phyloP scores from a whole-genome alignment of 2,329 filamentous ascomycete species.

The Phaeosphaeria sp. region DNA sequence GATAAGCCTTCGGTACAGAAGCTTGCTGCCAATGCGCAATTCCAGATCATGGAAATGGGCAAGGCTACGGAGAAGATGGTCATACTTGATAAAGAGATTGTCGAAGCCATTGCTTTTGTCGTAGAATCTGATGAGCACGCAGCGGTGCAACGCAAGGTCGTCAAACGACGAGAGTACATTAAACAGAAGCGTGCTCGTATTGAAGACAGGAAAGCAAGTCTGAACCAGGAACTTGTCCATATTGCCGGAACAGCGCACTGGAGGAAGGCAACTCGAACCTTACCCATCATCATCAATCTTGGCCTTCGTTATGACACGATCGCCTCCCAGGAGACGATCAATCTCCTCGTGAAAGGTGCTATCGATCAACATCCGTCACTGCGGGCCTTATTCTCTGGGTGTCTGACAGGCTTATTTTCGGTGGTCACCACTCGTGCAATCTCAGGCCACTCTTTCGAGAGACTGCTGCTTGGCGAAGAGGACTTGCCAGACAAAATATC shows the following conservation, averaged over 20 bases:
- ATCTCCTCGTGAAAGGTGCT: constrained; percentile 61
- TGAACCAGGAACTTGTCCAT: constrained; percentile 82
- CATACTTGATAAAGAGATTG: constrained; percentile 73
- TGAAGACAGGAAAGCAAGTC: constrained; percentile 79
- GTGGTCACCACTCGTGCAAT: constrained; percentile 85
- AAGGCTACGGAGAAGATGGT: constrained; percentile 87
- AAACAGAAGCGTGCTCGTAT: constrained; percentile 76
- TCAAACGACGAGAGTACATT: constrained; percentile 75
- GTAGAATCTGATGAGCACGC: constrained; percentile 50
- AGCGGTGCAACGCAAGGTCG: constrained; percentile 67
- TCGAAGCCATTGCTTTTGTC: constrained; percentile 66
- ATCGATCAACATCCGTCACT: constrained; percentile 91
- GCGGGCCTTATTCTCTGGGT: constrained; percentile 79
- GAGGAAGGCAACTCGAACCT: constrained; percentile 92
- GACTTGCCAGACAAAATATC: constrained; percentile 77
- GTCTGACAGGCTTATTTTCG: constrained; percentile 78
- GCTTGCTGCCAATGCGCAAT: constrained; percentile 79
- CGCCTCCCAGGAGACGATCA: constrained; percentile 62
- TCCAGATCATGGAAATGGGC: constrained; percentile 89
- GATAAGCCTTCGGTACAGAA: constrained; percentile 96
- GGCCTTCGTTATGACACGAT: constrained; percentile 91
- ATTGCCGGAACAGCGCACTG: constrained; percentile 84
- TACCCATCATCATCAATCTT: constrained; percentile 87
- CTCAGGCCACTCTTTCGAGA: constrained; percentile 85
- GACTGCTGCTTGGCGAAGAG: constrained; percentile 83